Conservation (phyloP, 345 rosid species). For the Diplotaxis tenuifolia region DNA sequence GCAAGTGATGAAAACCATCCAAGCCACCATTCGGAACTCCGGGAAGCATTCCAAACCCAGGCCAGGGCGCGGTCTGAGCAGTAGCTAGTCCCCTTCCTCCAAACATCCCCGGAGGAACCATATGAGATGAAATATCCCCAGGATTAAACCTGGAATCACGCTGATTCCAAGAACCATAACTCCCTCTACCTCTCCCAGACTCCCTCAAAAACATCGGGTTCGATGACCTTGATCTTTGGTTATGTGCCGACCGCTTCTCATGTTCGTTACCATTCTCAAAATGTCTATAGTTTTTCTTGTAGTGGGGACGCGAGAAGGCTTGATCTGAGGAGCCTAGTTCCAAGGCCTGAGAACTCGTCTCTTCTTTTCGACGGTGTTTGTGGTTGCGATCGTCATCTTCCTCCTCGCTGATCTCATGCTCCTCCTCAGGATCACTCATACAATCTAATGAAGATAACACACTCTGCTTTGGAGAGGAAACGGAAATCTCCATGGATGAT, state of each 20-base stretch:
- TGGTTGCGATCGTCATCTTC: constrained; percentile 98
- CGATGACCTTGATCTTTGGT: constrained; percentile 59
- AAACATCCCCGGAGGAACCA: constrained; percentile 60
- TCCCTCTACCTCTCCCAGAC: constrained; percentile 88
- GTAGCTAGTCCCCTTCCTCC: constrained; percentile 71
- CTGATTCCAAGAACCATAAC: constrained; percentile 67
- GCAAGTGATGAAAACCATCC: constrained; percentile 74
- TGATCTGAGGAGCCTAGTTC: constrained; percentile 69
- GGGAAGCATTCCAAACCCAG: constrained; percentile 80
- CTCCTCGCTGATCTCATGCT: constrained; percentile 93
- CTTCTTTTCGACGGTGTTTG: constrained; percentile 95
- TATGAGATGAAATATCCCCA: constrained; percentile 67
- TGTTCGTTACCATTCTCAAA: constrained; percentile 71
- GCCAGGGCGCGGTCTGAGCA: constrained; percentile 66
- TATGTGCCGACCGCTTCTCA: constrained; percentile 64
- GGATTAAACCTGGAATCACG: constrained; percentile 64
- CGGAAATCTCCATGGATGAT: constrained; percentile 48
- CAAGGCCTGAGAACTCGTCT: constrained; percentile 62
- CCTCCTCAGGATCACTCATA: constrained; percentile 77
- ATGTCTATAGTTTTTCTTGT: constrained; percentile 60
- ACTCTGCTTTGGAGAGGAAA: constrained; percentile 58
- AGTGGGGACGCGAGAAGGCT: constrained; percentile 54
- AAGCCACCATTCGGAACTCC: constrained; percentile 73
- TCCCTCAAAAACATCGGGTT: too few relatives aligned
- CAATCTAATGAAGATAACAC: constrained; percentile 70